Conservation (phyloP, 2,329 filamentous ascomycete genomes). For the Thielaviopsis ethacetica region DNA sequence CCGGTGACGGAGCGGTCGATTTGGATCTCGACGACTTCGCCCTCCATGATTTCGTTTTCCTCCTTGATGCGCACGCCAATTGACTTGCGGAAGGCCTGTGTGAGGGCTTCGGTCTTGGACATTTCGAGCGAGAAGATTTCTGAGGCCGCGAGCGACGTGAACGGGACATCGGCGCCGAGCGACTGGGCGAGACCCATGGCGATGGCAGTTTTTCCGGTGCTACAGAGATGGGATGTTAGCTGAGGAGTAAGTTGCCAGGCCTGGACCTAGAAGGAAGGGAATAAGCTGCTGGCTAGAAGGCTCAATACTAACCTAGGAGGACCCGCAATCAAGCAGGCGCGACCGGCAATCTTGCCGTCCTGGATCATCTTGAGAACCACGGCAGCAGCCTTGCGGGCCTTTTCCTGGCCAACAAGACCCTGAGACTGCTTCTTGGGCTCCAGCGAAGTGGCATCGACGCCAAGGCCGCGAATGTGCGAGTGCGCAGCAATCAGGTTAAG, state of each 20-base stretch:
- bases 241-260: not conserved
- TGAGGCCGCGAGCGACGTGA: constrained; percentile 86
- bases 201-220: constrained; percentile 95
- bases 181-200: constrained; percentile 98
- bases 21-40: constrained; percentile 96
- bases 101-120: constrained; percentile 97
- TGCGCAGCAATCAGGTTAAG: constrained; percentile 96
- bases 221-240: constrained; percentile 20
- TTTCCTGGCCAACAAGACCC: constrained; percentile 88
- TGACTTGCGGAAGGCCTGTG: constrained; percentile 96
- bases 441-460: constrained; percentile 79
- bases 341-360: constrained; percentile 93
- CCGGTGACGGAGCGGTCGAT: constrained; percentile 95
- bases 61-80: constrained; percentile 98
- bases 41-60: constrained; percentile 97
- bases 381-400: constrained; percentile 88
- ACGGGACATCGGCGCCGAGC: constrained; percentile 82
- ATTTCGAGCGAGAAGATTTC: constrained; percentile 99
- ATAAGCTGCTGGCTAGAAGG: not conserved
- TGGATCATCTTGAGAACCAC: constrained; percentile 98
- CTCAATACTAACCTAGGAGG: constrained; percentile 51
- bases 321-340: constrained; percentile 85
- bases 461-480: constrained; percentile 91
- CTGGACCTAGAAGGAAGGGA: no score
- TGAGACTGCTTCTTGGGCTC: constrained; percentile 76